Conservation (phyloP, 2,329 filamentous ascomycete species). For the Rhynchosporium graminicola region DNA sequence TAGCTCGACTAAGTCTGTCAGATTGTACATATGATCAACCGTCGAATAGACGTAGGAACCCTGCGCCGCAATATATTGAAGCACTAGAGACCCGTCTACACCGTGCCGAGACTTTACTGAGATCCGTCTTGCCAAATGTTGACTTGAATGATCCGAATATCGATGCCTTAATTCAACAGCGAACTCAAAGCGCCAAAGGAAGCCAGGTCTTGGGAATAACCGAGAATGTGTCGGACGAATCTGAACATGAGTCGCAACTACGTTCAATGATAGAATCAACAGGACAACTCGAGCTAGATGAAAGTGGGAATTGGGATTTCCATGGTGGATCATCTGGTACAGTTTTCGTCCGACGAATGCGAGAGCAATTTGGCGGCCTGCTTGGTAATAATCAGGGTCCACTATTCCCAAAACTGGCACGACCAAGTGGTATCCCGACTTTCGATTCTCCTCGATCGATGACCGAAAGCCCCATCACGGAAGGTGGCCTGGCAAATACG, state of each 20-base stretch:
- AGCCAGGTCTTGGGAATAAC: conserved; percentile 18
- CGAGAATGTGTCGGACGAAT: conserved; percentile 19
- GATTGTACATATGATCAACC: conserved; percentile 78
- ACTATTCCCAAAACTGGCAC: conserved; percentile 56
- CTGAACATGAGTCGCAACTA: conserved; percentile 69
- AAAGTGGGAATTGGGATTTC: conserved; percentile 91
- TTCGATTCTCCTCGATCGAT: conserved; percentile 39
- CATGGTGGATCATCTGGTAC: conserved; percentile 90
- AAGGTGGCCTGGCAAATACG: conserved; percentile 36
- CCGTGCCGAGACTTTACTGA: conserved; percentile 67
- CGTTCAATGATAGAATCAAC: conserved; percentile 95
- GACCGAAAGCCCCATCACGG: conserved; percentile 38
- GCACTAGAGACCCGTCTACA: conserved; percentile 68
- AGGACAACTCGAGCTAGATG: conserved; percentile 87
- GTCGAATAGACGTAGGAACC: conserved; percentile 72
- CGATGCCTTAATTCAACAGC: conserved; percentile 72
- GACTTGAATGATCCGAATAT: conserved; percentile 81
- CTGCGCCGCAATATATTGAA: conserved; percentile 73
- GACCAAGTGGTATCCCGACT: conserved; percentile 43
- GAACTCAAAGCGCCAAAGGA: conserved; percentile 45
- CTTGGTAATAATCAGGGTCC: conserved; percentile 60
- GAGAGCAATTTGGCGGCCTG: conserved; percentile 80
- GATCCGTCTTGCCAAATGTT: conserved; percentile 63
- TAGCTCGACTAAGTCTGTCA: conserved; percentile 38
- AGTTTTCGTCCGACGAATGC: conserved; percentile 83